Conservation (phyloP, 768 basidiomycete species). For the Trametes gibbosa region DNA sequence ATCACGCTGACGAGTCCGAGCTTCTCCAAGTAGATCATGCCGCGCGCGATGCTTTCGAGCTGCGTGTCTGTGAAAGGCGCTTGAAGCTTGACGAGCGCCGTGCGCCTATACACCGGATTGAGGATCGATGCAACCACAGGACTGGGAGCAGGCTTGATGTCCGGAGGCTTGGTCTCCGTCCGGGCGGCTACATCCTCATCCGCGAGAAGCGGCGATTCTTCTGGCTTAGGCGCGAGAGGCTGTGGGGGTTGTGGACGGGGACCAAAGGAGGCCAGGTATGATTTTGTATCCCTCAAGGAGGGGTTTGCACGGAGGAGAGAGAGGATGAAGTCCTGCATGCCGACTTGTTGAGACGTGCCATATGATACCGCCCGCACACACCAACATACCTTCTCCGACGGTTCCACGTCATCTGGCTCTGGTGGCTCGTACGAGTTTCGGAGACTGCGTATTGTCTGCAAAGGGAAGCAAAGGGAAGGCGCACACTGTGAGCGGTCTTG, state of each 20-base stretch:
- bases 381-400: conserved; percentile 29
- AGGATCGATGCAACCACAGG: conserved; percentile 71
- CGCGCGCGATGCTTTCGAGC: conserved; percentile 89
- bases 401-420: conserved; percentile 28
- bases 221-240: conserved; percentile 27
- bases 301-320: conserved; percentile 93
- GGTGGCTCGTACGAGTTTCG: conserved; percentile 18
- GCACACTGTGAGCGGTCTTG: background rate
- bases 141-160: conserved; percentile 37
- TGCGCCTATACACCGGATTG: conserved; percentile 80
- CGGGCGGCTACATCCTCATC: conserved; percentile 17
- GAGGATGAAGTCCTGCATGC: conserved; percentile 85
- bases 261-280: conserved; percentile 90
- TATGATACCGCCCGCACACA: background rate
- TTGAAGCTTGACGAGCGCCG: conserved; percentile 95
- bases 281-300: conserved; percentile 84
- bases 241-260: conserved; percentile 46
- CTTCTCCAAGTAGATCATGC: conserved; percentile 93
- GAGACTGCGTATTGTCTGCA: conserved; percentile 29
- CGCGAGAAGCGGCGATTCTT: conserved; percentile 27
- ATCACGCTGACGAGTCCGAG: conserved; percentile 95
- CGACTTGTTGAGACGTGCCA: background rate
- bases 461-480: background rate
- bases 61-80: conserved; percentile 93
- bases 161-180: conserved; percentile 34